These are phyloP conservation scores for Pythium pyrilobum DNA, from an alignment of 352 stramenopile genomes.

Conservation along the genomic window DNA sequence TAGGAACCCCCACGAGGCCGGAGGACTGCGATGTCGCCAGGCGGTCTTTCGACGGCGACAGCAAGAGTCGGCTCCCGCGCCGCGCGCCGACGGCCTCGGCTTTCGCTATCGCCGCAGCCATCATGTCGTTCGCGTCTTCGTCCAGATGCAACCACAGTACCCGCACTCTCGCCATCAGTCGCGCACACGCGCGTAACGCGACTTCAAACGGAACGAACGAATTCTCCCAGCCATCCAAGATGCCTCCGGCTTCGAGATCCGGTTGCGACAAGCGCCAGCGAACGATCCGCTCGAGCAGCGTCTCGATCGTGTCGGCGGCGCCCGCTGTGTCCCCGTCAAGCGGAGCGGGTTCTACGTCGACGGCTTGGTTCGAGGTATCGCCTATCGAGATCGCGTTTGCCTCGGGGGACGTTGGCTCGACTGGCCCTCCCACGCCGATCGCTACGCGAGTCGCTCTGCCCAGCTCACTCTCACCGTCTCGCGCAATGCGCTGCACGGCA, in stretches of 20 bases:
- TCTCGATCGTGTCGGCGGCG: conserved; percentile 14
- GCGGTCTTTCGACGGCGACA: conserved; percentile 4
- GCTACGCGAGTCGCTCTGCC: conserved; percentile 26
- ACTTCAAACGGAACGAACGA: conserved; percentile 36
- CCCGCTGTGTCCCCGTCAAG: background rate
- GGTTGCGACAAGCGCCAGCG: conserved; percentile 50
- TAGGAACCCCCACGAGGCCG: background rate
- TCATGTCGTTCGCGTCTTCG: conserved; percentile 63
- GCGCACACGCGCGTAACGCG: conserved; percentile 33
- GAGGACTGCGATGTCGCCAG: background rate
- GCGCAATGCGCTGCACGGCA: conserved; percentile 35
- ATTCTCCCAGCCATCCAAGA: conserved; percentile 77
- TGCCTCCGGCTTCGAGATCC: conserved; percentile 56
- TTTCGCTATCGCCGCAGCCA: conserved; percentile 18
- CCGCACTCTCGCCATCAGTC: conserved; percentile 31
- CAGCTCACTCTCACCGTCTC: conserved; percentile 28
- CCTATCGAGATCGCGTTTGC: too few species aligned
- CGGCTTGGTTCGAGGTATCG: background rate
- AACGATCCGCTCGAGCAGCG: conserved; percentile 54
- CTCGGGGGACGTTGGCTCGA: background rate
- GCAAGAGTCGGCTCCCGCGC: background rate
- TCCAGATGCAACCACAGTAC: conserved; percentile 59
- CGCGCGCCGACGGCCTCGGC: background rate
- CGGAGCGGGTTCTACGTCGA: background rate
- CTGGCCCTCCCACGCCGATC: conserved; percentile 7